phyloP scores from a whole-genome alignment of 1,139 yeast genomes.

The Candida pseudoviswanathii region DNA sequence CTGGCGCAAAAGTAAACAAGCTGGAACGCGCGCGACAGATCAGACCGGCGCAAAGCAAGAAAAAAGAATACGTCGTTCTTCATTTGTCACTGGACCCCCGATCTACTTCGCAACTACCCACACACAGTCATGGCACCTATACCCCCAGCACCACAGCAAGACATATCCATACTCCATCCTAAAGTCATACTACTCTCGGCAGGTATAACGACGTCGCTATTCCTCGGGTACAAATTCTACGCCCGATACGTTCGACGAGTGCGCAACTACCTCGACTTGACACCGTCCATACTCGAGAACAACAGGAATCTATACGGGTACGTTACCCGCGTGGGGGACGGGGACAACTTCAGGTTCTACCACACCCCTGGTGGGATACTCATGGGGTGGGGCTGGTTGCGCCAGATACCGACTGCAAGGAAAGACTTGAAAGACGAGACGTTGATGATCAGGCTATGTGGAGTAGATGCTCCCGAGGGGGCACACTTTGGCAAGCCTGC shows the following conservation, averaged over 20 bases:
- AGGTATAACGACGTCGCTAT: slow-evolving; percentile 35
- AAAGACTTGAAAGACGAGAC: slow-evolving; percentile 57
- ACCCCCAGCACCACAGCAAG: slow-evolving; percentile 11
- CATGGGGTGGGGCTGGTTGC: slow-evolving; percentile 94
- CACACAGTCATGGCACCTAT: slow-evolving; percentile 12
- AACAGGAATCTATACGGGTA: slow-evolving; percentile 59
- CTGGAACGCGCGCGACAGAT: neutral
- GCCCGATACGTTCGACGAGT: slow-evolving; percentile 38
- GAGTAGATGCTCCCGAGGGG: slow-evolving; percentile 97
- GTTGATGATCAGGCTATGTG: slow-evolving; percentile 75
- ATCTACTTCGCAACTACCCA: too few species aligned
- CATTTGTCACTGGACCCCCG: neutral
- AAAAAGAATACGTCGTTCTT: neutral
- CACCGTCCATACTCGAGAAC: slow-evolving; percentile 40
- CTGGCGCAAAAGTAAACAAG: neutral
- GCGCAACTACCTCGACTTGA: slow-evolving; percentile 39
- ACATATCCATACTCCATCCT: slow-evolving; percentile 38
- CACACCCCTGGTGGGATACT: slow-evolving; percentile 92
- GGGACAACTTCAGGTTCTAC: slow-evolving; percentile 88
- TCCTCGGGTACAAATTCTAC: slow-evolving; percentile 37
- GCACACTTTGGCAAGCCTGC: slow-evolving; percentile 95
- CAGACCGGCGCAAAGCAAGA: neutral
- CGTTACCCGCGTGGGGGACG: slow-evolving; percentile 94
- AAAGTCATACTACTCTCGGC: slow-evolving; percentile 43
- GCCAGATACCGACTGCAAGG: slow-evolving; percentile 50